phyloP scores from a whole-genome alignment of 2,329 filamentous ascomycete species.

The Xylariaceae sp. region DNA sequence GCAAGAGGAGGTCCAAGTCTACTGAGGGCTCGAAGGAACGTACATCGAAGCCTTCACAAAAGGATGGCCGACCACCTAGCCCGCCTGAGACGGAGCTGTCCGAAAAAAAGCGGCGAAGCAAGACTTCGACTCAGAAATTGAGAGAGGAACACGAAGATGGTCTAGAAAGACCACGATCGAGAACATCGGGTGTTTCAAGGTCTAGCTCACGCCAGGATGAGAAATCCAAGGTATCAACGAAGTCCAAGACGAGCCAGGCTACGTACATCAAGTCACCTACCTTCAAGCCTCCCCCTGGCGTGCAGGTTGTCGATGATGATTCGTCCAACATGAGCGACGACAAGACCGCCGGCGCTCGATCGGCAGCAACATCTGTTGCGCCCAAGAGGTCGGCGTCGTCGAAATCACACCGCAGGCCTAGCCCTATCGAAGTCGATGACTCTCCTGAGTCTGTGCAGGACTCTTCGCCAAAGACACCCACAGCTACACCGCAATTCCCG shows the following conservation, averaged over 20 bases:
- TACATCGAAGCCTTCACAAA: slow-evolving; percentile 38
- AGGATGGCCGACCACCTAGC: slow-evolving; percentile 52
- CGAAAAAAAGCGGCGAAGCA: slow-evolving; percentile 36
- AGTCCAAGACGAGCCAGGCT: slow-evolving; percentile 54
- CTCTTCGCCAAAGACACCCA: slow-evolving; percentile 59
- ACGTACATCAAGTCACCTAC: slow-evolving; percentile 41
- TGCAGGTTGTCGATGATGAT: slow-evolving; percentile 21
- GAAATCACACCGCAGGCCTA: slow-evolving; percentile 24
- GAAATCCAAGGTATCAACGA: slow-evolving; percentile 47
- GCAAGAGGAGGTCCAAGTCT: slow-evolving; percentile 45
- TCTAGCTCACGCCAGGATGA: slow-evolving; percentile 44
- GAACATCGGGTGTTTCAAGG: slow-evolving; percentile 38
- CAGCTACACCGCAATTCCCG: slow-evolving; percentile 47
- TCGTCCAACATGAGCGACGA: slow-evolving; percentile 29
- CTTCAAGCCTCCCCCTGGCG: slow-evolving; percentile 25
- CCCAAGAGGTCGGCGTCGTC: slow-evolving; percentile 30
- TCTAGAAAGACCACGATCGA: slow-evolving; percentile 38
- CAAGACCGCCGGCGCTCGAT: slow-evolving; percentile 25
- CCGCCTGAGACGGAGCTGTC: slow-evolving; percentile 61
- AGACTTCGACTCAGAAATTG: slow-evolving; percentile 29
- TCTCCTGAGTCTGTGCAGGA: slow-evolving; percentile 48
- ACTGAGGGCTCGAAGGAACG: slow-evolving; percentile 35
- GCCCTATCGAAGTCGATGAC: slow-evolving; percentile 40
- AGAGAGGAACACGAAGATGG: slow-evolving; percentile 33
- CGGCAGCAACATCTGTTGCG: slow-evolving; percentile 30